phyloP scores from a whole-genome alignment of 192 early-diverging fungal species.

The Backusella mclennaniae region DNA sequence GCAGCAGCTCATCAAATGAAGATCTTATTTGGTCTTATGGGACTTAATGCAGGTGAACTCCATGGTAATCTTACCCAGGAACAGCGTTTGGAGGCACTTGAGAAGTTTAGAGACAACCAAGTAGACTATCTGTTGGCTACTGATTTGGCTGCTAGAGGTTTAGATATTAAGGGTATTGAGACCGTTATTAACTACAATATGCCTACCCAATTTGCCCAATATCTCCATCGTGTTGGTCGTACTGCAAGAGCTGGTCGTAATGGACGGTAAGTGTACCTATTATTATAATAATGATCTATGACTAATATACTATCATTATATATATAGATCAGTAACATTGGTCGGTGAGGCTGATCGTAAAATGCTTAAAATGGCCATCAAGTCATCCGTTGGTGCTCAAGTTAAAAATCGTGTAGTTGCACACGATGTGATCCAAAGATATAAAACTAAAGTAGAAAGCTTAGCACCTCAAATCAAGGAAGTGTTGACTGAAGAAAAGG shows the following conservation, averaged over 20 bases:
- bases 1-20: conserved; percentile 97
- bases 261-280: conserved; percentile 52
- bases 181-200: conserved; percentile 99
- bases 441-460: conserved; percentile 65
- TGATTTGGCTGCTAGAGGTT: conserved; percentile 93
- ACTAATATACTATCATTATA: not conserved
- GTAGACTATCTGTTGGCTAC: conserved; percentile 93
- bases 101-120: conserved; percentile 82
- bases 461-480: conserved; percentile 66
- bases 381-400: conserved; percentile 69
- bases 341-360: conserved; percentile 92
- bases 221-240: conserved; percentile 94
- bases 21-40: conserved; percentile 90
- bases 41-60: conserved; percentile 85
- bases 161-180: conserved; percentile 96
- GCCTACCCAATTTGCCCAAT: conserved; percentile 89
- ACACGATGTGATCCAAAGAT: conserved; percentile 72
- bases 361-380: conserved; percentile 90
- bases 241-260: conserved; percentile 89
- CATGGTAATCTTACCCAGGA: conserved; percentile 95
- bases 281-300: not conserved
- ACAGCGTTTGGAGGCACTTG: conserved; percentile 86
- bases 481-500: conserved; percentile 70
- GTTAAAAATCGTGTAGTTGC: conserved; percentile 92
- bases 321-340: conserved; percentile 75